Evolutionary conservation across 148 eudicot genomes (phyloP), one percentile per base, ranked within the genome.

Genomic region (Cornus controversa): DNA sequence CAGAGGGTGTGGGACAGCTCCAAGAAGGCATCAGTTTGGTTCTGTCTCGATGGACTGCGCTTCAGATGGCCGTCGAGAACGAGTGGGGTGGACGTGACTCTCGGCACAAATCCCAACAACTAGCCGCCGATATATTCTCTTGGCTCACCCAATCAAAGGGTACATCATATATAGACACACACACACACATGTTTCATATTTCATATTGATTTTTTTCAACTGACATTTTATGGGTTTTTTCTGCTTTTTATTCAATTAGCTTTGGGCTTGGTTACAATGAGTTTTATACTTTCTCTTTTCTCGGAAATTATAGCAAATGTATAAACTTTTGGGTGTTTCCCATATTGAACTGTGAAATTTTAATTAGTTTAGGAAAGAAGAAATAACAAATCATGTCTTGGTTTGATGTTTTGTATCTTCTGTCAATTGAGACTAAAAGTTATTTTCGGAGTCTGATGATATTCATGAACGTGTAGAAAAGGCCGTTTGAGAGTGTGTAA

Each of bases 31-130:
- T 94, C 29, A 57, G 81, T 42, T 45, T 92, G 78, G 13, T 88
- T 8, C 78, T 94, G 4, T 88, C 90, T 5, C 84, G 86, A 66
- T 94, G 98, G 97, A 78, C 85, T 26, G 90, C 97, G 15, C 93
- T 94, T 69, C 92, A 84, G 75, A 76, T 89, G 85, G 96, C 96
- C 11, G 78, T 92, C 9, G 84, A 84, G 42, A 87, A 89, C 65
- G 84, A 85, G 64, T 92, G 87, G 85, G 97, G 94, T 5, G 94
- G 94, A n/a, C 89, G 78, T 47, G 80, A 89, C 53, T 85, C 89
- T 69, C 78, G 60, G 18, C 71, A 70, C 45, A 81, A 78, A 78
- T 75, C 90, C 36, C 74, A 78, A 15, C 83, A 90, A 60, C 86
- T 91, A 25, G 78, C 85, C 13, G 50, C 77, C 13, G 66, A 78